Percentiles rank a stretch among this genome's conserved stretches.
phyloP scores from a whole-genome alignment of 2,329 filamentous ascomycete species.

The Aureobasidium pullulans region DNA sequence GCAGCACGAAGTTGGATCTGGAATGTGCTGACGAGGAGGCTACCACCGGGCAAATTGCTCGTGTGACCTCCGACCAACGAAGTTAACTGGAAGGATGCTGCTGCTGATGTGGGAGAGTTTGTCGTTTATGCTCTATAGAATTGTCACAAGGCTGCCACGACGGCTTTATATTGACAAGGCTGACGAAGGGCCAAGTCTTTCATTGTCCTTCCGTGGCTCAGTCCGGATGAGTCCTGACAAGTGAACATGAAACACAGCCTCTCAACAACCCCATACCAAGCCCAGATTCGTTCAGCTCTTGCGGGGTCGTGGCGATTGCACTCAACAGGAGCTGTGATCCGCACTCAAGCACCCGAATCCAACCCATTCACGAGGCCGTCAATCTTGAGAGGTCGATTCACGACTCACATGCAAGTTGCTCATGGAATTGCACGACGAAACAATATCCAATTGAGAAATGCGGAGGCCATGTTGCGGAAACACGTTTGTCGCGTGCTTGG shows the following conservation, averaged over 20 bases:
- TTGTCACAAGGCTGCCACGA: not conserved
- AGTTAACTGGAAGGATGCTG: not conserved
- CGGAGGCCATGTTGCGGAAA: not conserved
- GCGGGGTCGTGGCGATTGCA: not conserved
- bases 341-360: too few relatives aligned
- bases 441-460: too few relatives aligned
- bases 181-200: not conserved
- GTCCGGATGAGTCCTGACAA: not conserved
- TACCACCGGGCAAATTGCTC: not conserved
- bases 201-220: not conserved
- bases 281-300: not conserved
- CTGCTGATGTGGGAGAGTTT: not conserved
- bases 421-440: too few relatives aligned
- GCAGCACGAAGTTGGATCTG: not conserved
- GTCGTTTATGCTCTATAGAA: not conserved
- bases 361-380: too few relatives aligned
- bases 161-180: not conserved
- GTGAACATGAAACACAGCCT: conserved; percentile 4
- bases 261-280: not conserved
- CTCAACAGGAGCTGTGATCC: not conserved
- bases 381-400: too few relatives aligned
- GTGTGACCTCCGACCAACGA: not conserved
- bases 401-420: too few relatives aligned
- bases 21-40: not conserved
- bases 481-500: not conserved